Evolutionary conservation across 306 rosid species (phyloP), one percentile per base, ranked within the genome.

Genomic region (Hylodesmum podocarpum): DNA sequence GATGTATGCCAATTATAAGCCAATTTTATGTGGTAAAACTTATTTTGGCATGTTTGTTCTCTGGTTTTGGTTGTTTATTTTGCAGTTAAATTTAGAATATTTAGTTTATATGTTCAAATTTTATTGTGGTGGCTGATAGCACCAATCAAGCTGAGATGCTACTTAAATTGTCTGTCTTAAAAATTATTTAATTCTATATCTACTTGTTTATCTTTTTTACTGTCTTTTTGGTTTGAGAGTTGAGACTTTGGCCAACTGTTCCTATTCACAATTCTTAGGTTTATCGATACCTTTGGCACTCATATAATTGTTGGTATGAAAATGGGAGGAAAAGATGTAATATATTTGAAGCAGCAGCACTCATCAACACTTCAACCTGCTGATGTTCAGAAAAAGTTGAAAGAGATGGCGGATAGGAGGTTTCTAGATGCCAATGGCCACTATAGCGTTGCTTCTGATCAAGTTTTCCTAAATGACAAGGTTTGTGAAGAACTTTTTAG

Each of bases 311-410:
- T 92, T 86, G 92, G 97, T 64, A 83, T 95, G 85, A 95, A 90
- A 85, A 95, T 95, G 97, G 98, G 98, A 14, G 98, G 98, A 73
- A 95, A 92, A 85, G 98, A 95, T 86, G 93, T 89, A 76, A 90
- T 95, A 84, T 95, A 89, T 82, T 76, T 95, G 90, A 95, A 92
- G 90, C 98, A 95, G 84, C 97, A 90, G 86, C 98, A 89, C 83
- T 85, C 93, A 62, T 92, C 98, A 58, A 78, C 84, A 81, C 90
- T 95, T 73, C 97, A 95, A 86, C 93, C 95, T 55, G 88, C 91
- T 55, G 97, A 92, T 81, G 88, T 95, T 72, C 98, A 95, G 82
- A 92, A 92, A 80, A 92, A 51, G 65, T 76, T 95, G 85, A 95
- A 95, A 87, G 96, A 92, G 72, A 88, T 88, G 81, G 98, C 98